Evolutionary conservation across 192 early-diverging fungal genomes (phyloP), one percentile per base, ranked within the genome.

Genomic region (Spinellus fusiger): DNA sequence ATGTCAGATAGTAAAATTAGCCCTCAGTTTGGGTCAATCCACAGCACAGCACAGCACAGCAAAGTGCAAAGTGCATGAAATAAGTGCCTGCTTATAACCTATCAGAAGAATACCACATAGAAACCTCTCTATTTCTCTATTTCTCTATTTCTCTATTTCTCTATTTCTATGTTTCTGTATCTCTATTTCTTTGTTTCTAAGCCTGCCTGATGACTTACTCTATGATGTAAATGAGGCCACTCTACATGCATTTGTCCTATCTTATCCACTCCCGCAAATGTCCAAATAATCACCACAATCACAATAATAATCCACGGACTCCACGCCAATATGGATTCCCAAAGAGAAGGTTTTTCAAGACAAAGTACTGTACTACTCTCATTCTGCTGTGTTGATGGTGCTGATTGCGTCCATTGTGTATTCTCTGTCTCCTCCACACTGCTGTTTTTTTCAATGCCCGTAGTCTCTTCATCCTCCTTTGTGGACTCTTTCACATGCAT

Each of bases 291-390:
- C 20, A 70, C 68, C 0, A 70, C 29, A 0, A 64, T 33, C 6
- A 70, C 62, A 26, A 70, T 73, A 28, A 56, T 40, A 15, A 73
- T 15, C 71, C 71, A 73, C 3, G 71, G 71, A 33, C 61, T 64
- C 71, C 71, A 73, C 18, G 65, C 64, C 25, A 73, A 31, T 0
- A 65, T 0, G 28, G 52, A 47, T 34, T 73, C 66, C 2, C 37
- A 56, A 1, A 64, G 16, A 12, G 50, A 59, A 18, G 71, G 66
- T 27, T 68, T 68, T 47, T 47, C 46, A 9, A 47, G 4, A 50
- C 29, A 4, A 64, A 18, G 16, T 37, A 44, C 40, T 5, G 13
- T 10, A 44, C 40, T n/a, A n/a, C n/a, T n/a, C n/a, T n/a, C n/a
- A n/a, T n/a, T n/a, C n/a, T n/a, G n/a, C n/a, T n/a, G n/a, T n/a